Evolutionary conservation across 352 stramenopile species (phyloP), one percentile per base, ranked within the genome.

Genomic region (Ochromonadaceae sp.): DNA sequence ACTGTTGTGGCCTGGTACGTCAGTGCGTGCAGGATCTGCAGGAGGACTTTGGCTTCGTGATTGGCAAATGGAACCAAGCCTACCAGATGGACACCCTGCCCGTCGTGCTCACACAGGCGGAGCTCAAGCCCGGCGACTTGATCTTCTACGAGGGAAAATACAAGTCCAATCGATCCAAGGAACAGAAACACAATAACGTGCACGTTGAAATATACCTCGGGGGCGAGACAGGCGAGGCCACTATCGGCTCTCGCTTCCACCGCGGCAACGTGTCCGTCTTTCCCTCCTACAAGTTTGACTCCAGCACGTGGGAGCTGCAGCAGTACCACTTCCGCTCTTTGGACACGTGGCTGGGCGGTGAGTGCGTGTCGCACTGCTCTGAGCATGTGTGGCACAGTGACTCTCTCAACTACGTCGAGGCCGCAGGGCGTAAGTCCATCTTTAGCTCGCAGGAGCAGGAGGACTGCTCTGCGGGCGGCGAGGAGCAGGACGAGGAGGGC

Each of bases 191-290:
- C 36, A 47, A 67, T 38, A 71, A 67, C 2, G 67, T 71, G 26
- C 67, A 71, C 36, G 67, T 71, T 20, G 67, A 71, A 34, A 66
- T 71, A n/a, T 71, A 59, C 30, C 25, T 68, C 1, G 59, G 59
- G 2, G 67, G 67, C 25, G 43, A 60, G n/a, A 71, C 65, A 7
- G 65, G 65, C n/a, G 59, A 70, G 31, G 26, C 17, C 34, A 62
- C 12, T n/a, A 40, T 71, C 10, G 67, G 67, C 1, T 34, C 62
- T 5, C 63, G 67, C 31, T 70, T 34, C 31, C 46, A 70, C 4
- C 7, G 20, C 3, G 67, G 62, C 9, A 66, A 10, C 1, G 65
- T 71, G 2, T 68, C 46, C 12, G 46, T 68, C 3, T 70, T 70
- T 34, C 58, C 58, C 1, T 66, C 49, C 4, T 67, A 32, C 32